Evolutionary conservation across 192 early-diverging fungal species (phyloP).

Genomic region (Rhizophagus clarus): DNA sequence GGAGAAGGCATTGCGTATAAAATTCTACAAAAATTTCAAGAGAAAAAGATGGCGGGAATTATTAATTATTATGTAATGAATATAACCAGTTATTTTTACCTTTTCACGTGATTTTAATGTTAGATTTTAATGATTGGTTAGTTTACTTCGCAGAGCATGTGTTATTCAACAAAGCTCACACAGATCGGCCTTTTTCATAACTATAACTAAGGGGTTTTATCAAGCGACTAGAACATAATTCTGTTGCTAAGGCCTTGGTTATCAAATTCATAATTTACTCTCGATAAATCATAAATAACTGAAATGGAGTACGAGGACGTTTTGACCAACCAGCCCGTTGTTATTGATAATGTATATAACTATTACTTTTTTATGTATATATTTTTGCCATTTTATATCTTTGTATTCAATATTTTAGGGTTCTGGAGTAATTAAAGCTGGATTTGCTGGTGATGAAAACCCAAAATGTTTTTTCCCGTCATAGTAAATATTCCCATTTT

Average conservation of each 20-base stretch:
- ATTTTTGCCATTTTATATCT: not conserved
- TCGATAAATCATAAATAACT: not conserved
- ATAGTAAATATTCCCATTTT: conserved; percentile 57
- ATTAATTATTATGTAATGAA: too few species aligned
- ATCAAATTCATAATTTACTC: not conserved
- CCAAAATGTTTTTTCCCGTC: conserved; percentile 97
- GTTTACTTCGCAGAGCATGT: not conserved
- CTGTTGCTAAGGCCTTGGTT: not conserved
- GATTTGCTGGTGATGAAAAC: conserved; percentile 97
- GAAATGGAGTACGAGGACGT: conserved; percentile 87
- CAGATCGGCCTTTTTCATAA: not conserved
- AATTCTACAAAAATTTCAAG: not conserved
- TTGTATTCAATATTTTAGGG: conserved; percentile 64
- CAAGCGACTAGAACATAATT: too few species aligned
- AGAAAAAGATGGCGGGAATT: too few species aligned
- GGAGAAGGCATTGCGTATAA: conserved; percentile 52
- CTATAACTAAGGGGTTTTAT: too few species aligned
- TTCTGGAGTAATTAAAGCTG: conserved; percentile 98
- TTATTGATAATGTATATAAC: conserved; percentile 94
- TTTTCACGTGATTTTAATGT: not conserved
- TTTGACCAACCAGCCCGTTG: conserved; percentile 96
- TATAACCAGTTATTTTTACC: too few species aligned
- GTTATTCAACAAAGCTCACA: not conserved
- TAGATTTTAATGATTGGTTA: too few species aligned
- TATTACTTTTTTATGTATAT: not conserved